Evolutionary conservation across 805 yeast species (phyloP).

Genomic region (Blastobotrys terrestris): DNA sequence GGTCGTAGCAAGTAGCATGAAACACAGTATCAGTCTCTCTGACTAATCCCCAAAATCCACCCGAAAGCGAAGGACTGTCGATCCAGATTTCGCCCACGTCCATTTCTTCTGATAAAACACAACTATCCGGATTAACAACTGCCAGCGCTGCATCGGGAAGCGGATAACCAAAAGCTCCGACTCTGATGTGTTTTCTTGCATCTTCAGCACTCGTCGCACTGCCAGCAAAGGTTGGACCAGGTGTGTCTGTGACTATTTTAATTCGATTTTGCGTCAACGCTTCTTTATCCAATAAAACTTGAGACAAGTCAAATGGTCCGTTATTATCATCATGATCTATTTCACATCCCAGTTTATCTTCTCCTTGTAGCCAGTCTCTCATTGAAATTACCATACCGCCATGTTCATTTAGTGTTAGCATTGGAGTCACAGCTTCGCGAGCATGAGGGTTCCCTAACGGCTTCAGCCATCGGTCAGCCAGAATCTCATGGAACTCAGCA

Average conservation of each 20-base stretch:
- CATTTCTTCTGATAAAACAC: slow-evolving; percentile 61
- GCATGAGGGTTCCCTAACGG: slow-evolving; percentile 83
- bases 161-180: slow-evolving; percentile 92
- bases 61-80: slow-evolving; percentile 86
- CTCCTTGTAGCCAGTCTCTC: slow-evolving; percentile 82
- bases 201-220: slow-evolving; percentile 33
- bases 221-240: slow-evolving; percentile 34
- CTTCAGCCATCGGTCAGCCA: slow-evolving; percentile 82
- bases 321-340: slow-evolving; percentile 28
- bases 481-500: slow-evolving; percentile 84
- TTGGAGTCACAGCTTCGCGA: slow-evolving; percentile 75
- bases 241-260: slow-evolving; percentile 51
- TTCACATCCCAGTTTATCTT: slow-evolving; percentile 51
- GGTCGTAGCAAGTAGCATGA: slow-evolving; percentile 74
- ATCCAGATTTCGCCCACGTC: slow-evolving; percentile 97
- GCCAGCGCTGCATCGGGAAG: slow-evolving; percentile 91
- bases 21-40: slow-evolving; percentile 68
- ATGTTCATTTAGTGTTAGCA: slow-evolving; percentile 82
- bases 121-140: slow-evolving; percentile 89
- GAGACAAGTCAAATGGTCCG: slow-evolving; percentile 46
- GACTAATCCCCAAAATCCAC: slow-evolving; percentile 75
- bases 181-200: slow-evolving; percentile 50
- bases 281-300: slow-evolving; percentile 65
- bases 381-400: slow-evolving; percentile 94
- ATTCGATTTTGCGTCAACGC: slow-evolving; percentile 69